Conservation (phyloP, 1,139 yeast genomes). For the Meyerozyma elateridarum region DNA sequence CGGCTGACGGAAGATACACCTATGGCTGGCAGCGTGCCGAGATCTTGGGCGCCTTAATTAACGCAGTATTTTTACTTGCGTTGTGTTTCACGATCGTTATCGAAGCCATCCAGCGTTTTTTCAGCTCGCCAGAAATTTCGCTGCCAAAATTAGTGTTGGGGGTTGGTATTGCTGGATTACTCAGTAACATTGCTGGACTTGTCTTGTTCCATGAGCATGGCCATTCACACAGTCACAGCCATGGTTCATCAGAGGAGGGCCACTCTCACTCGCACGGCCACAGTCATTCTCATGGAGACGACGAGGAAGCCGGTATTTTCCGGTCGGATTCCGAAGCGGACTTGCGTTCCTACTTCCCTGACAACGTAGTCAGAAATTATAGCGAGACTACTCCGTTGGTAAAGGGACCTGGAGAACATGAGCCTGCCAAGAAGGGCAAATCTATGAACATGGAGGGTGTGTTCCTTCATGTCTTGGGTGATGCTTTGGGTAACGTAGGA, state of each 20-base stretch:
- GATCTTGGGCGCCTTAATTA: constrained; percentile 86
- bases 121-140: constrained; percentile 72
- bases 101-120: constrained; percentile 87
- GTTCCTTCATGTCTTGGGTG: constrained; percentile 90
- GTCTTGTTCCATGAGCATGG: constrained; percentile 91
- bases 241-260: constrained; percentile 5
- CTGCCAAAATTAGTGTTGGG: constrained; percentile 75
- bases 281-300: constrained; percentile 17
- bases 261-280: constrained; percentile 13
- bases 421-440: constrained; percentile 31
- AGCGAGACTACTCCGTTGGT: constrained; percentile 30
- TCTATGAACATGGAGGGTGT: constrained; percentile 97
- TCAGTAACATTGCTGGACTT: constrained; percentile 79
- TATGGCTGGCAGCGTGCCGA: constrained; percentile 98
- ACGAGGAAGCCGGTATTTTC: constrained; percentile 24
- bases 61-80: constrained; percentile 89
- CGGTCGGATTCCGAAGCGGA: constrained; percentile 19
- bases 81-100: constrained; percentile 87
- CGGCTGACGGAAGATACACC: constrained; percentile 84
- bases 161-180: constrained; percentile 80
- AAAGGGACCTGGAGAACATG: constrained; percentile 10
- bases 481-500: constrained; percentile 93
- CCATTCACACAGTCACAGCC: constrained; percentile 52
- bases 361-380: constrained; percentile 31
- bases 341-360: constrained; percentile 36